Base-by-base conservation (phyloP, 768 basidiomycete genomes). In the Polyporus arcularius region DNA sequence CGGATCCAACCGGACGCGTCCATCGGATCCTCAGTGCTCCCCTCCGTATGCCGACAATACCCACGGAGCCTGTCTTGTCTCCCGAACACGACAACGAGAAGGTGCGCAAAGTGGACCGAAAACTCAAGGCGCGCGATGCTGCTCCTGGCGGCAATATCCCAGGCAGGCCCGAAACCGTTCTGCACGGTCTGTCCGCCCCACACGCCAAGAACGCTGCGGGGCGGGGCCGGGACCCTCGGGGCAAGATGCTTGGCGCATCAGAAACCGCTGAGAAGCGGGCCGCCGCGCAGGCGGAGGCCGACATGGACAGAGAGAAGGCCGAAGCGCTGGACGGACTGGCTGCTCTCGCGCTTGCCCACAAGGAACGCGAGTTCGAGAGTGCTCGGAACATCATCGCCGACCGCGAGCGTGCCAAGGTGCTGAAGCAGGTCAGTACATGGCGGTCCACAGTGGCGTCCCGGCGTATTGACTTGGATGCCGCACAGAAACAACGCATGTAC, bases 301-400 rank as follows among this genome's bases (percentile, higher is more conserved):
- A 57, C 1, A 4, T 43, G 31, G 52, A 53, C 4, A 10, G 12
- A 4, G 62, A 57, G 62, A 38, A 53, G 42, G 48, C 60, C 48
- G 31, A 53, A 53, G 43, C 55, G 30, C 35, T 65, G 31, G 63
- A 64, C 31, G 64, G 58, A 32, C 47, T 60, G 26, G 54, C 49
- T 12, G 66, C 52, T 39, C 53, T 65, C 14, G 62, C 65, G 30
- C 55, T 60, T 18, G 66, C 62, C 30, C 70, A 62, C 57, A 64
- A 66, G 5, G 67, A 69, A 58, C 66, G 67, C 47, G 66, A 68
- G 46, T 49, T 59, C 9, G 62, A 67, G 52, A 57, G 62, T 32
- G 65, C 65, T 40, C 62, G 66, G 6, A 58, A 65, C 43, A 61
- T 55, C 30, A 64, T 50, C 5, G 56, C 60, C 2, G 58, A 57